Evolutionary conservation across 495 filamentous ascomycete genomes (phyloP).

Genomic region (Rhypophila decipiens): DNA sequence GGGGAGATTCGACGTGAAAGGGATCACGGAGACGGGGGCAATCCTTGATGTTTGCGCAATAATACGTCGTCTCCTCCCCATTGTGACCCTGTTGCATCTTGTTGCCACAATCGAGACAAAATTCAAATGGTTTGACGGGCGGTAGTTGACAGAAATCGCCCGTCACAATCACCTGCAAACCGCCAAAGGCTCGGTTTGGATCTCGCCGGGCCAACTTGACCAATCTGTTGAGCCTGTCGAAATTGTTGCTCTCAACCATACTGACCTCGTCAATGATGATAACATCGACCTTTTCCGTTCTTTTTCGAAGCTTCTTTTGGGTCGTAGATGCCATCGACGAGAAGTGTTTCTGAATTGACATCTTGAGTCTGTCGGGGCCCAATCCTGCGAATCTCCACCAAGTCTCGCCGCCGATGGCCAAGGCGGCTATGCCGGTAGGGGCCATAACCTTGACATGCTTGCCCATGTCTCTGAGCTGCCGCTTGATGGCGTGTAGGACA

Average conservation of each 20-base stretch:
- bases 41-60: conserved; percentile 23
- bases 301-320: conserved; percentile 11
- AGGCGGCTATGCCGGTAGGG: conserved; percentile 50
- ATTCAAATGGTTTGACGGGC: conserved; percentile 74
- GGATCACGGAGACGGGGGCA: too few relatives aligned
- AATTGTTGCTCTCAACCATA: conserved; percentile 50
- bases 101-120: conserved; percentile 70
- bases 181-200: conserved; percentile 67
- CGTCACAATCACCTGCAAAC: conserved; percentile 87
- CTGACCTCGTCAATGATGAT: conserved; percentile 40
- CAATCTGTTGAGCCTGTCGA: conserved; percentile 46
- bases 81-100: conserved; percentile 58
- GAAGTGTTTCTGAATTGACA: too few relatives aligned
- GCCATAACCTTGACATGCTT: conserved; percentile 44
- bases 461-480: conserved; percentile 24
- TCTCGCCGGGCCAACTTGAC: conserved; percentile 36
- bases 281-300: conserved; percentile 35
- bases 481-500: conserved; percentile 44
- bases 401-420: conserved; percentile 48
- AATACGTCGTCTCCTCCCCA: conserved; percentile 57
- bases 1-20: too few relatives aligned
- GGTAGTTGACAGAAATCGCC: conserved; percentile 96
- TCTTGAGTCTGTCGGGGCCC: conserved; percentile 31
- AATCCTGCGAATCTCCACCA: conserved; percentile 51
- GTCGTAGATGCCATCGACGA: too few relatives aligned